Conservation (phyloP, 345 rosid genomes). For the Pistacia vera region DNA sequence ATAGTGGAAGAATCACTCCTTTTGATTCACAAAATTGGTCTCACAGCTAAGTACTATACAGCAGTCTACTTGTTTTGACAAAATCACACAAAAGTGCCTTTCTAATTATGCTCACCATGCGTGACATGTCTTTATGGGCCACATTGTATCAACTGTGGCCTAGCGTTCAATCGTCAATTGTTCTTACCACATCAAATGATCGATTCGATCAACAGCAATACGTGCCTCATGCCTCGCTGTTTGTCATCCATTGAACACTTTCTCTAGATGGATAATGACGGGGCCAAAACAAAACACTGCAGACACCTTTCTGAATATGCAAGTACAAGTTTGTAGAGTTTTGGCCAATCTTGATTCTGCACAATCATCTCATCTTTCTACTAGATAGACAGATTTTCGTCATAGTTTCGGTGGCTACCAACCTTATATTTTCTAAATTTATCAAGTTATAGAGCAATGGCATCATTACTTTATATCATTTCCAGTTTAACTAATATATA, state of each 20-base stretch:
- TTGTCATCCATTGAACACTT: neutral
- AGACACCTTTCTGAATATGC: neutral
- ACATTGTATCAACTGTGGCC: too few relatives aligned
- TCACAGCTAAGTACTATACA: neutral
- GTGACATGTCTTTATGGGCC: neutral
- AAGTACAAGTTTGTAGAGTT: neutral
- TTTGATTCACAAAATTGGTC: neutral
- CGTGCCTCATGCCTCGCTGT: neutral
- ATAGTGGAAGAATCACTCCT: slow-evolving; percentile 17
- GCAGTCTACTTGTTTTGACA: neutral
- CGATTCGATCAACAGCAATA: too few relatives aligned
- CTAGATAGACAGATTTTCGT: neutral
- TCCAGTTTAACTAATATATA: too few relatives aligned
- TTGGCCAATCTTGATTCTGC: neutral
- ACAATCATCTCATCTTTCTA: neutral
- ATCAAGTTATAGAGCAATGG: neutral
- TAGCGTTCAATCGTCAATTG: neutral
- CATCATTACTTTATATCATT: too few relatives aligned
- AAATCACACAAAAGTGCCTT: slow-evolving; percentile 10
- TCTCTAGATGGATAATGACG: neutral
- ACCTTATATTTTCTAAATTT: neutral
- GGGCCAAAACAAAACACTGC: neutral
- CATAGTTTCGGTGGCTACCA: neutral
- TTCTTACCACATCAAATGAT: slow-evolving; percentile 10
- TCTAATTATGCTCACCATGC: neutral